A percentile compares a stretch with the other conserved stretches of the same genome.
These are phyloP conservation scores for Cystobasidium ongulense DNA, from an alignment of 768 basidiomycete genomes.

Conservation along the genomic window DNA sequence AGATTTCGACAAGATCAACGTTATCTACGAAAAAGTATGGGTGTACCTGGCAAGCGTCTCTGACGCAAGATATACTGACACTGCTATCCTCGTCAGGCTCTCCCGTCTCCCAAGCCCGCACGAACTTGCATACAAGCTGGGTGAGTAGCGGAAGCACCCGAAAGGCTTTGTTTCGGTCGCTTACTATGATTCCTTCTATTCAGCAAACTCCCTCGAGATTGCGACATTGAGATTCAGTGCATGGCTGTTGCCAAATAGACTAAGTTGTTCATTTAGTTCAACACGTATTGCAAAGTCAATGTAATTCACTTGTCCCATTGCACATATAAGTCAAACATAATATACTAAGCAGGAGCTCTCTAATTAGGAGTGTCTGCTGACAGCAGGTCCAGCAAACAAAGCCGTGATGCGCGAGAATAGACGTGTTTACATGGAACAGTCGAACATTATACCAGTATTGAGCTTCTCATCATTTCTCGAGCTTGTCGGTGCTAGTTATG, in stretches of 20 bases:
- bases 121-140: conserved; percentile 30
- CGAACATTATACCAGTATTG: too few relatives aligned
- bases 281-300: too few relatives aligned
- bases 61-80: background rate
- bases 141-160: background rate
- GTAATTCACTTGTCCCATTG: too few relatives aligned
- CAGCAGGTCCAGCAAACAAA: too few relatives aligned
- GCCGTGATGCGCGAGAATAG: too few relatives aligned
- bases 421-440: too few relatives aligned
- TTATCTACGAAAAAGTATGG: conserved; percentile 8
- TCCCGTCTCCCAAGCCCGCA: conserved; percentile 5
- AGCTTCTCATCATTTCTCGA: too few relatives aligned
- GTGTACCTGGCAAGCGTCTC: background rate
- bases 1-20: conserved; percentile 29
- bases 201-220: background rate
- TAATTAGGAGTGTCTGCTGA: too few relatives aligned
- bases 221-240: conserved; percentile 26
- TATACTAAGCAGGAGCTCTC: too few relatives aligned
- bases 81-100: conserved; percentile 10
- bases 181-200: background rate
- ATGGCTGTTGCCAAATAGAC: conserved; percentile 7
- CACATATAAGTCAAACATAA: too few relatives aligned
- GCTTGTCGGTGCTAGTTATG: background rate
- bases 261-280: background rate
- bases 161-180: background rate